Conservation (phyloP, 2,329 filamentous ascomycete species). For the Zymoseptoria pseudotritici region DNA sequence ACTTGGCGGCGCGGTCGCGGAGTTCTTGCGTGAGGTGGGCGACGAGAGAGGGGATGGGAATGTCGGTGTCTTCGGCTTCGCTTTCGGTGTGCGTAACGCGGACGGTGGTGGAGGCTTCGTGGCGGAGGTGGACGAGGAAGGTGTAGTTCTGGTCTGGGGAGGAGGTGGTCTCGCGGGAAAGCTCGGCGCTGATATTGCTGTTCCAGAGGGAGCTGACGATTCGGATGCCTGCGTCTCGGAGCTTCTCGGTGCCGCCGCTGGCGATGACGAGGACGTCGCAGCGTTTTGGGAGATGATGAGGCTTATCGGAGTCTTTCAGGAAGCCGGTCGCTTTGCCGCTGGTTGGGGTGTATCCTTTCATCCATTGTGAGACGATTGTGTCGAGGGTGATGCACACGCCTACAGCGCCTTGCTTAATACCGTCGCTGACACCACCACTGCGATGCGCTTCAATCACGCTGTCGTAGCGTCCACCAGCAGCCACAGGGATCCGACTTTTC, state of each 20-base stretch:
- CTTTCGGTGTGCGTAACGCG: conserved; percentile 51
- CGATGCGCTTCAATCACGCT: conserved; percentile 76
- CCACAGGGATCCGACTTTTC: conserved; percentile 71
- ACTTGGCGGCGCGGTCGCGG: conserved; percentile 60
- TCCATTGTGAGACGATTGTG: conserved; percentile 59
- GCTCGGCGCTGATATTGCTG: conserved; percentile 78
- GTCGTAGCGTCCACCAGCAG: conserved; percentile 90
- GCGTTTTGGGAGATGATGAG: conserved; percentile 16
- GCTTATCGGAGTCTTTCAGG: conserved; percentile 10
- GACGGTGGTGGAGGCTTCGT: conserved; percentile 49
- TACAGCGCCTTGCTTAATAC: conserved; percentile 51
- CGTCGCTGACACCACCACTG: conserved; percentile 52
- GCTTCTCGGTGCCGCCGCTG: conserved; percentile 63
- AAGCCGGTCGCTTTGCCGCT: conserved; percentile 12
- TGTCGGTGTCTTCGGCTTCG: conserved; percentile 57
- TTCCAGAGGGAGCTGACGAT: conserved; percentile 74
- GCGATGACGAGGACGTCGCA: conserved; percentile 88
- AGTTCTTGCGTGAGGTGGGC: conserved; percentile 74
- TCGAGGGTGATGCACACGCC: conserved; percentile 91
- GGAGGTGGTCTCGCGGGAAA: conserved; percentile 57
- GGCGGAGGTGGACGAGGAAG: conserved; percentile 86
- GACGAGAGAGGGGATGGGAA: conserved; percentile 66
- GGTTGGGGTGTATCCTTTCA: conserved; percentile 25
- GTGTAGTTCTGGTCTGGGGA: conserved; percentile 41
- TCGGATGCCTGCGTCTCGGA: conserved; percentile 69